Conservation (phyloP, 352 stramenopile genomes). For the Phytopythium mirpurense region DNA sequence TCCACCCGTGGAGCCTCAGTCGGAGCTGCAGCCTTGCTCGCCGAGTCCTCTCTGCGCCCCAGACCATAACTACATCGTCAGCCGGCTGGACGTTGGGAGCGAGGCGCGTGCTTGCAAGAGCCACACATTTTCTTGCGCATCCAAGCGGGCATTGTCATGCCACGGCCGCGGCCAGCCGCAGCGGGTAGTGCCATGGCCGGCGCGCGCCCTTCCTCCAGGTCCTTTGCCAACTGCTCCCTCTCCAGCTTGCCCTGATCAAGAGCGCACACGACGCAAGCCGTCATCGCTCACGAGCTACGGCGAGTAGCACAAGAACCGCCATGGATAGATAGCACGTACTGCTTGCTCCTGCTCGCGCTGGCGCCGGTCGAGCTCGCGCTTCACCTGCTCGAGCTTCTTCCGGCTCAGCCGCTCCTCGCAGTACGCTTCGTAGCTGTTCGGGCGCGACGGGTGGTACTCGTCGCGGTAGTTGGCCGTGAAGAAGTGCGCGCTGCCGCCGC, state of each 20-base stretch:
- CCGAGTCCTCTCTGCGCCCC: conserved; percentile 44
- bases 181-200: conserved; percentile 37
- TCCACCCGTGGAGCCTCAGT: neutral
- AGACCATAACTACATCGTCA: conserved; percentile 3
- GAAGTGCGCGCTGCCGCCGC: conserved; percentile 27
- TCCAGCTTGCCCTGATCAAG: conserved; percentile 49
- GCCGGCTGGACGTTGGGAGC: neutral
- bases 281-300: too few species aligned
- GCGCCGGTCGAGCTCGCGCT: conserved; percentile 68
- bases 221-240: conserved; percentile 60
- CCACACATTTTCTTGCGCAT: conserved; percentile 90
- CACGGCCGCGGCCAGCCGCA: conserved; percentile 69
- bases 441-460: conserved; percentile 82
- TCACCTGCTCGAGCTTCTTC: conserved; percentile 80
- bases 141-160: conserved; percentile 91
- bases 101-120: neutral
- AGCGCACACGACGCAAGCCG: neutral
- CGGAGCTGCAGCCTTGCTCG: neutral
- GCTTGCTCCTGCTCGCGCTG: conserved; percentile 70
- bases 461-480: conserved; percentile 77
- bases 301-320: too few species aligned
- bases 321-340: conserved; percentile 28
- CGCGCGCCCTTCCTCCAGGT: conserved; percentile 64
- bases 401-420: conserved; percentile 74
- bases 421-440: conserved; percentile 88